Percentiles rank a stretch among this genome's conserved stretches.
phyloP scores from a whole-genome alignment of 2,329 filamentous ascomycete genomes.

The Microdochium trichocladiopsis region DNA sequence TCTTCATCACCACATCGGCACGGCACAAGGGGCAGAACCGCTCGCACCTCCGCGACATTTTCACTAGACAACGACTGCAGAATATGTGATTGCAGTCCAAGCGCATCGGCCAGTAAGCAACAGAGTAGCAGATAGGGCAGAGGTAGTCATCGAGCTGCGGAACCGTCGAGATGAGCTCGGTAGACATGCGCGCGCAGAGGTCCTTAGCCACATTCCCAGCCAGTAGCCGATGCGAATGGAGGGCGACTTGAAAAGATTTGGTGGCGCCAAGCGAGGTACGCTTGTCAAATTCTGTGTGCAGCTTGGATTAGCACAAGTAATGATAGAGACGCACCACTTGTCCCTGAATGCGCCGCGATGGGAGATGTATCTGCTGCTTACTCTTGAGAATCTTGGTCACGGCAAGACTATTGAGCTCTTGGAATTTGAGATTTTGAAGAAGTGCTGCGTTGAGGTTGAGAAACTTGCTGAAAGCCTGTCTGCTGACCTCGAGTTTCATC shows the following conservation, averaged over 20 bases:
- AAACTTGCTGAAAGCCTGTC: constrained; percentile 59
- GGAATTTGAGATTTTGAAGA: constrained; percentile 76
- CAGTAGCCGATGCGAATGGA: constrained; percentile 54
- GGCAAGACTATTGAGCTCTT: constrained; percentile 74
- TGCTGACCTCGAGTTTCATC: constrained; percentile 62
- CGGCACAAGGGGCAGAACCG: constrained; percentile 71
- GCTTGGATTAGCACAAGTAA: constrained; percentile 5
- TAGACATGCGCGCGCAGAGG: constrained; percentile 67
- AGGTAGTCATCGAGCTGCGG: constrained; percentile 80
- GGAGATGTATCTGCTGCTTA: constrained; percentile 26
- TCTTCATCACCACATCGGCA: constrained; percentile 61
- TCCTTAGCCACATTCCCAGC: constrained; percentile 65
- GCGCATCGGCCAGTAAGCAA: constrained; percentile 77
- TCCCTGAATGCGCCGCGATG: no score
- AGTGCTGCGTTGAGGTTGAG: constrained; percentile 66
- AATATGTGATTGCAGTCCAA: constrained; percentile 71
- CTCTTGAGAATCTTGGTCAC: constrained; percentile 82
- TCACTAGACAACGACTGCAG: constrained; percentile 77
- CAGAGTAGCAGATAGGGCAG: constrained; percentile 72
- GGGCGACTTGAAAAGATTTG: constrained; percentile 50
- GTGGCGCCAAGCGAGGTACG: constrained; percentile 67
- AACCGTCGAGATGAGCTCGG: constrained; percentile 64
- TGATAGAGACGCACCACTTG: no score
- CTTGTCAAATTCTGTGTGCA: constrained; percentile 70
- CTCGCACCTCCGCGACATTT: constrained; percentile 66